Evolutionary conservation across 2,329 filamentous ascomycete species (phyloP).

Genomic region (Xylariaceae sp.): DNA sequence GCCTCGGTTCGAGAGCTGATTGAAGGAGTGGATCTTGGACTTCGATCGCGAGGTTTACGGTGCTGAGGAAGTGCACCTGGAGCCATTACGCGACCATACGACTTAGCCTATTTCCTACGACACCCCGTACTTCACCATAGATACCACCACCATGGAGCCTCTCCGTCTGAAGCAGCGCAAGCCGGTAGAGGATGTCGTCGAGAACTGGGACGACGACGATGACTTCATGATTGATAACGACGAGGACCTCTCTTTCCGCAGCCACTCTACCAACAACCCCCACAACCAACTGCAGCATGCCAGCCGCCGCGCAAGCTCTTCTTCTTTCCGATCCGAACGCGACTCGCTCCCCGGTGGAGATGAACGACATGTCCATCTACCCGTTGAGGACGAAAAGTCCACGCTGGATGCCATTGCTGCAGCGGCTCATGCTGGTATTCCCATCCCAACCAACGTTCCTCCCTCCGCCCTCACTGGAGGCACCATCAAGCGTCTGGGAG

Average conservation of each 20-base stretch:
- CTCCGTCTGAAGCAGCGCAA: constrained; percentile 45
- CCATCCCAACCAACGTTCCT: constrained; percentile 78
- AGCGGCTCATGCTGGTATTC: constrained; percentile 83
- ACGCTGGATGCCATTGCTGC: constrained; percentile 81
- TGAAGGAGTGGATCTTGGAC: constrained; percentile 10
- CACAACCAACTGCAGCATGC: constrained; percentile 28
- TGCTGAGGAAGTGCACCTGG: neutral
- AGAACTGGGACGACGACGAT: constrained; percentile 75
- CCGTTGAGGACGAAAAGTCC: constrained; percentile 76
- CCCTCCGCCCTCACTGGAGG: constrained; percentile 85
- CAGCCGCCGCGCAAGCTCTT: constrained; percentile 67
- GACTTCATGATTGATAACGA: constrained; percentile 59
- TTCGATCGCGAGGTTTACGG: neutral
- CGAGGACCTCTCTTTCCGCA: constrained; percentile 49
- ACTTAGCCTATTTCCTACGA: neutral
- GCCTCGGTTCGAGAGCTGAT: constrained; percentile 8
- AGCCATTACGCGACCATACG: neutral
- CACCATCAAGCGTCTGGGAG: constrained; percentile 83
- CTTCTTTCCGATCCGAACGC: constrained; percentile 77
- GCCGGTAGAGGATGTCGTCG: constrained; percentile 54
- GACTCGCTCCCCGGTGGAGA: constrained; percentile 72
- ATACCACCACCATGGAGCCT: constrained; percentile 41
- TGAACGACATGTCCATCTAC: constrained; percentile 79
- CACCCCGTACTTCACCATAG: constrained; percentile 1
- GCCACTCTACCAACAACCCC: constrained; percentile 34